Conservation (phyloP, 2,329 filamentous ascomycete species). For the Alternaria sp. region DNA sequence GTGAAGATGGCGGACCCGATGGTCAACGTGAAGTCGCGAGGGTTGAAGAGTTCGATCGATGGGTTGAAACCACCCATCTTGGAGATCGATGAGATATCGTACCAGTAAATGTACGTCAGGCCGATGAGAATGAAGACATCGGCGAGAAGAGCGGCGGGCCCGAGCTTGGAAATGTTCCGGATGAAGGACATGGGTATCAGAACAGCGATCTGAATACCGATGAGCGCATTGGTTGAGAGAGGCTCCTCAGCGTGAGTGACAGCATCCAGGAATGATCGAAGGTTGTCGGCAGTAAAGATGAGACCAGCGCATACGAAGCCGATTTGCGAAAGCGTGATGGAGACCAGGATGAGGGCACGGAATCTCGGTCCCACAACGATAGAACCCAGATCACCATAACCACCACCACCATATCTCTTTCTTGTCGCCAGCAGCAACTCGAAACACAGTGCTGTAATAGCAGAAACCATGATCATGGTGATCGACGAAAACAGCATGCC, state of each 20-base stretch:
- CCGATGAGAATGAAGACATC: slow-evolving; percentile 76
- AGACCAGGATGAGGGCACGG: slow-evolving; percentile 69
- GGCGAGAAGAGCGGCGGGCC: slow-evolving; percentile 70
- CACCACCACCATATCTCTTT: slow-evolving; percentile 67
- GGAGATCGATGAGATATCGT: slow-evolving; percentile 66
- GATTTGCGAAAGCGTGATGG: slow-evolving; percentile 75
- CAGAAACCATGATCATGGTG: slow-evolving; percentile 68
- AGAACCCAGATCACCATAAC: slow-evolving; percentile 79
- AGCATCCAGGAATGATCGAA: slow-evolving; percentile 70
- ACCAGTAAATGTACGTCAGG: slow-evolving; percentile 75
- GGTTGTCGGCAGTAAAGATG: slow-evolving; percentile 78
- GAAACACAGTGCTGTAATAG: slow-evolving; percentile 73
- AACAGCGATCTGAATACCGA: slow-evolving; percentile 68
- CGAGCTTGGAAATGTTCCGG: slow-evolving; percentile 76
- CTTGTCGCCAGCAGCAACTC: slow-evolving; percentile 73
- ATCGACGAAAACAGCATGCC: slow-evolving; percentile 77
- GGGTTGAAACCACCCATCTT: slow-evolving; percentile 61
- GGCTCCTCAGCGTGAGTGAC: slow-evolving; percentile 59
- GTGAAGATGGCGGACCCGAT: slow-evolving; percentile 78
- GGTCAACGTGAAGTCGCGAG: slow-evolving; percentile 70
- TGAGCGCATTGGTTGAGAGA: slow-evolving; percentile 64
- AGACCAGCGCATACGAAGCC: slow-evolving; percentile 80
- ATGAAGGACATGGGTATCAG: slow-evolving; percentile 73
- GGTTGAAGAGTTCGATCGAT: slow-evolving; percentile 73
- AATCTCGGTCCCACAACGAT: slow-evolving; percentile 60